Conservation (phyloP, 2,329 filamentous ascomycete species). For the Pezicula rhizophila region DNA sequence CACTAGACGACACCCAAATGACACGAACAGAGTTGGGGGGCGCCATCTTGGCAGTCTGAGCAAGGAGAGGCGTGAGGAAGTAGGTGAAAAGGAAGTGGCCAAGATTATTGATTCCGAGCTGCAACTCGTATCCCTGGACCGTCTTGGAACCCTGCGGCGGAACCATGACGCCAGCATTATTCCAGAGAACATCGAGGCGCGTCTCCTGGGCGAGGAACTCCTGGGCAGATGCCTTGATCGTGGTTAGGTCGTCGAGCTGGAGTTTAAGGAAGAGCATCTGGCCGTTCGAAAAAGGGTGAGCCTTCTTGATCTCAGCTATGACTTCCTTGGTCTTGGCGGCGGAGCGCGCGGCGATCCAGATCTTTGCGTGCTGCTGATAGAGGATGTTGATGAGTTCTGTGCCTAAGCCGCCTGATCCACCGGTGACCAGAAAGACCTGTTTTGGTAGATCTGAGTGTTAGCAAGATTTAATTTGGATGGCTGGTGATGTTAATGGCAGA, state of each 20-base stretch:
- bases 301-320: conserved; percentile 30
- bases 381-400: conserved; percentile 30
- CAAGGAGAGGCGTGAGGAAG: conserved; percentile 20
- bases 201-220: conserved; percentile 28
- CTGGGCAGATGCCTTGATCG: conserved; percentile 28
- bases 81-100: conserved; percentile 30
- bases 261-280: conserved; percentile 28
- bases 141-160: conserved; percentile 24
- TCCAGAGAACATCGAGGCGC: conserved; percentile 32
- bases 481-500: background rate
- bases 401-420: conserved; percentile 29
- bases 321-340: conserved; percentile 30
- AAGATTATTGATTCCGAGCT: conserved; percentile 28
- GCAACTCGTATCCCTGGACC: conserved; percentile 27
- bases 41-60: background rate
- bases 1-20: conserved; percentile 5
- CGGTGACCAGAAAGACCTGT: conserved; percentile 28
- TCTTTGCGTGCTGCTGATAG: conserved; percentile 32
- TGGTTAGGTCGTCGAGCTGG: conserved; percentile 30
- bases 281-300: conserved; percentile 20
- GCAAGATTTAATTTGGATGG: conserved; percentile 3
- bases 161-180: conserved; percentile 31
- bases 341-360: conserved; percentile 36
- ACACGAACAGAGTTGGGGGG: conserved; percentile 3
- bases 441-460: too few relatives aligned